phyloP scores from a whole-genome alignment of 2,329 filamentous ascomycete genomes.

The Blastomyces emzantsi region DNA sequence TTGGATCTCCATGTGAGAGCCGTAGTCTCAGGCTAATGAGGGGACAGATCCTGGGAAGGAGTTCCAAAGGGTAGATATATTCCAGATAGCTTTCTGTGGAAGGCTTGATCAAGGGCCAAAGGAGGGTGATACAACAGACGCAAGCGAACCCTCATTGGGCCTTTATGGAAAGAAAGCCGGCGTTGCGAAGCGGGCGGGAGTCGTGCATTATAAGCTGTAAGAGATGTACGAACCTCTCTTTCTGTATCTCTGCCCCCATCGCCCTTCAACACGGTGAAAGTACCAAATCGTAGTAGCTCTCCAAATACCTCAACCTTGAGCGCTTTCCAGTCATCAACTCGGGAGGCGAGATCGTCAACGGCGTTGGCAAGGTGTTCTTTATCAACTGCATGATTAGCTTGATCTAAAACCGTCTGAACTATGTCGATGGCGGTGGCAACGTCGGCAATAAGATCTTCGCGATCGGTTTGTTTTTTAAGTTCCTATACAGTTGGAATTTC shows the following conservation, averaged over 20 bases:
- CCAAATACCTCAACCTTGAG: constrained; percentile 88
- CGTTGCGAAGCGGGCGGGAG: background rate
- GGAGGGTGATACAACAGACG: background rate
- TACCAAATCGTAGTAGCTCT: constrained; percentile 75
- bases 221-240: constrained; percentile 60
- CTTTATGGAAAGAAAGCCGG: background rate
- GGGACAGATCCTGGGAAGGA: background rate
- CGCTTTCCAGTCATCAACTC: constrained; percentile 97
- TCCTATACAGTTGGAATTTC: constrained; percentile 47
- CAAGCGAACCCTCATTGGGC: background rate
- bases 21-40: background rate
- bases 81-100: background rate
- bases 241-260: constrained; percentile 74
- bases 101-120: background rate
- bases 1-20: background rate
- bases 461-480: constrained; percentile 71
- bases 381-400: constrained; percentile 86
- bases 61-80: background rate
- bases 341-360: constrained; percentile 65
- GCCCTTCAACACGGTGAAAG: constrained; percentile 80
- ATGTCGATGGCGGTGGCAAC: constrained; percentile 69
- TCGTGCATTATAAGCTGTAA: constrained; percentile 11
- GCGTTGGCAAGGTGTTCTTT: constrained; percentile 77
- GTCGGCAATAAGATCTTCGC: constrained; percentile 61
- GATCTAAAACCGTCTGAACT: constrained; percentile 69